phyloP scores from a whole-genome alignment of 2,329 filamentous ascomycete genomes.

The Colletotrichum sublineola region DNA sequence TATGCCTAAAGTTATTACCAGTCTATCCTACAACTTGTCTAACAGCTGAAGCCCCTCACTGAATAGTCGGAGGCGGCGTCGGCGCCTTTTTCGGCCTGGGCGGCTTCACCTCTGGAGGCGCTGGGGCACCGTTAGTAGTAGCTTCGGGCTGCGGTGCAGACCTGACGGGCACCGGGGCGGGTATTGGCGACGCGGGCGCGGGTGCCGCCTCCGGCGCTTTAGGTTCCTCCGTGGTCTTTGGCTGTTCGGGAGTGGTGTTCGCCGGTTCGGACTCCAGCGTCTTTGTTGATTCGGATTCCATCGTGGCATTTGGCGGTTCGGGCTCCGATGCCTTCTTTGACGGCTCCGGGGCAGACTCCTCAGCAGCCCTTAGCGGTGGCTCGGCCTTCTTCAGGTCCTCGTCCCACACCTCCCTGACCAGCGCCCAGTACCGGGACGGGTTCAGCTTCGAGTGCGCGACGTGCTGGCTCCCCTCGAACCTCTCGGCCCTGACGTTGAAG shows the following conservation, averaged over 20 bases:
- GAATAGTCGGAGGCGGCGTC: conserved; percentile 35
- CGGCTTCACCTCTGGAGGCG: conserved; percentile 2
- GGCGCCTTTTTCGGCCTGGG: conserved; percentile 24
- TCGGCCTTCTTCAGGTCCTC: conserved; percentile 40
- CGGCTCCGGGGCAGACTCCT: background rate
- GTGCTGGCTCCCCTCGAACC: conserved; percentile 63
- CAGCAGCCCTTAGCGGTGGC: background rate
- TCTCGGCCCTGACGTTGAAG: conserved; percentile 58
- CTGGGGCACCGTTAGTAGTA: background rate
- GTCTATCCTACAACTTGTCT: background rate
- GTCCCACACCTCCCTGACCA: conserved; percentile 62
- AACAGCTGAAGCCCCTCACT: background rate
- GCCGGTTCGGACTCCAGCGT: background rate
- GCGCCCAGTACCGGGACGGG: conserved; percentile 63
- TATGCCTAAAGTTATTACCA: background rate
- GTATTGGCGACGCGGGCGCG: background rate
- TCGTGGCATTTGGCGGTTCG: background rate
- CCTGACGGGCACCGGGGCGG: background rate
- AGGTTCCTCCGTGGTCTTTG: background rate
- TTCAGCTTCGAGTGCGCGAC: conserved; percentile 64
- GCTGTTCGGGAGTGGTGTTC: background rate
- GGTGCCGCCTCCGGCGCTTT: background rate
- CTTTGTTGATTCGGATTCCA: background rate
- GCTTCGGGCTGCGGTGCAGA: background rate
- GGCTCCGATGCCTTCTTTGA: background rate